Conservation (phyloP, 176 grass and related monocot genomes). For the Aegilops bicornis region DNA sequence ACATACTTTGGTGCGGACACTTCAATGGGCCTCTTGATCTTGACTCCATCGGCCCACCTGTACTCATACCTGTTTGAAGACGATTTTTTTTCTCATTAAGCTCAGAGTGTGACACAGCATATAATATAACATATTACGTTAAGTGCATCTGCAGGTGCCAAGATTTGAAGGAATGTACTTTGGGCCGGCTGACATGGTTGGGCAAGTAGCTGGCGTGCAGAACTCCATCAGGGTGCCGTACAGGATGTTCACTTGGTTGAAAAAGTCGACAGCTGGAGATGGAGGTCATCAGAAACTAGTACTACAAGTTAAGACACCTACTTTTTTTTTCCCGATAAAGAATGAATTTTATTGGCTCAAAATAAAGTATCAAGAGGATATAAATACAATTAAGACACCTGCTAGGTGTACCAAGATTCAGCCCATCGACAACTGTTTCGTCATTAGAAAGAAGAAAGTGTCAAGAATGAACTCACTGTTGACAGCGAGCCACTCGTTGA, state of each 20-base stretch:
- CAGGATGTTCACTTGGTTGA: slow-evolving; percentile 92
- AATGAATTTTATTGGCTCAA: too few relatives aligned
- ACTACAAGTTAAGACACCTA: not conserved
- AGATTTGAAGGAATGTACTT: slow-evolving; percentile 43
- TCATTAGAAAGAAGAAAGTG: not conserved
- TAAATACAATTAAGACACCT: too few relatives aligned
- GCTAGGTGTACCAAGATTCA: not conserved
- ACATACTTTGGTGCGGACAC: slow-evolving; percentile 95
- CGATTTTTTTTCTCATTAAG: not conserved
- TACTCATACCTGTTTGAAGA: slow-evolving; percentile 68
- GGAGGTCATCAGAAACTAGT: slow-evolving; percentile 15
- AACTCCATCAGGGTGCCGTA: slow-evolving; percentile 89
- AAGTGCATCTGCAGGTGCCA: not conserved
- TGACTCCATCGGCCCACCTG: slow-evolving; percentile 91
- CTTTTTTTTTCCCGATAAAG: too few relatives aligned
- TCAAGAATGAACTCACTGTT: slow-evolving; percentile 56
- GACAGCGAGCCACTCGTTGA: slow-evolving; percentile 90
- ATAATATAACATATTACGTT: too few relatives aligned
- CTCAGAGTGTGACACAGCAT: not conserved
- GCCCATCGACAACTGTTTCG: not conserved
- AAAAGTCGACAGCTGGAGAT: slow-evolving; percentile 87
- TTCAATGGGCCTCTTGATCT: slow-evolving; percentile 83
- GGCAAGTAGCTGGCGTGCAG: slow-evolving; percentile 84
- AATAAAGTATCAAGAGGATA: too few relatives aligned
- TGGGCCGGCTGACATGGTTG: slow-evolving; percentile 87